These are phyloP conservation scores for Mycena chlorophos DNA, from an alignment of 768 basidiomycete genomes.

Conservation along the genomic window DNA sequence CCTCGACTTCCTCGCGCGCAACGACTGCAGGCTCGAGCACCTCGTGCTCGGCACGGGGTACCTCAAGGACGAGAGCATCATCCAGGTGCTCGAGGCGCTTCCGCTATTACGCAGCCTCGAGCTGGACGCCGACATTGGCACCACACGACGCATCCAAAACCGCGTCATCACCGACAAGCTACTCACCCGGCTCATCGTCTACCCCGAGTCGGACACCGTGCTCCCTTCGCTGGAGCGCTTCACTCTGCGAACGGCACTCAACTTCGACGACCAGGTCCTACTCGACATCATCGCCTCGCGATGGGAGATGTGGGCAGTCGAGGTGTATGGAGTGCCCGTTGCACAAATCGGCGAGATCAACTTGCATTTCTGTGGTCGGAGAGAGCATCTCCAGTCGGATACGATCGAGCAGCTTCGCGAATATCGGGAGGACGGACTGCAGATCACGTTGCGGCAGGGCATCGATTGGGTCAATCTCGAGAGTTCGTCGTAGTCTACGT, in stretches of 20 bases:
- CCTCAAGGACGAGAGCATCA: conserved; percentile 11
- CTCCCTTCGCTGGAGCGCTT: conserved; percentile 11
- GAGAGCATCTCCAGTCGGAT: neutral
- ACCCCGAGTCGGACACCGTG: conserved; percentile 15
- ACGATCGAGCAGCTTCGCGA: conserved; percentile 5
- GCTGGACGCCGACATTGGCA: conserved; percentile 18
- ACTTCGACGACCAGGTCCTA: conserved; percentile 13
- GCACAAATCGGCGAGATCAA: conserved; percentile 7
- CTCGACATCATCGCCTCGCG: conserved; percentile 18
- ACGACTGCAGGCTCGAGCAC: conserved; percentile 4
- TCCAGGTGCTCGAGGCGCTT: conserved; percentile 9
- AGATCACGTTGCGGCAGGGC: conserved; percentile 12
- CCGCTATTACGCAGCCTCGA: conserved; percentile 6
- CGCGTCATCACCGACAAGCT: conserved; percentile 17
- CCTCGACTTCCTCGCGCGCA: conserved; percentile 12
- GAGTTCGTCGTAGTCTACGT: conserved; percentile 19
- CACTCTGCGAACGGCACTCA: conserved; percentile 7
- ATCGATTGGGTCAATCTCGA: neutral
- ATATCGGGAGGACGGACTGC: conserved; percentile 1
- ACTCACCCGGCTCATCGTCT: conserved; percentile 13
- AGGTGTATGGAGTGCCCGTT: conserved; percentile 11
- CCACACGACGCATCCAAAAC: conserved; percentile 12
- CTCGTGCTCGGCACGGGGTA: conserved; percentile 14
- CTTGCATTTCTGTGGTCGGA: conserved; percentile 11
- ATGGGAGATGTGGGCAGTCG: conserved; percentile 14